Base-by-base conservation (phyloP, 2,329 filamentous ascomycete genomes). In the Pyricularia grisea region DNA sequence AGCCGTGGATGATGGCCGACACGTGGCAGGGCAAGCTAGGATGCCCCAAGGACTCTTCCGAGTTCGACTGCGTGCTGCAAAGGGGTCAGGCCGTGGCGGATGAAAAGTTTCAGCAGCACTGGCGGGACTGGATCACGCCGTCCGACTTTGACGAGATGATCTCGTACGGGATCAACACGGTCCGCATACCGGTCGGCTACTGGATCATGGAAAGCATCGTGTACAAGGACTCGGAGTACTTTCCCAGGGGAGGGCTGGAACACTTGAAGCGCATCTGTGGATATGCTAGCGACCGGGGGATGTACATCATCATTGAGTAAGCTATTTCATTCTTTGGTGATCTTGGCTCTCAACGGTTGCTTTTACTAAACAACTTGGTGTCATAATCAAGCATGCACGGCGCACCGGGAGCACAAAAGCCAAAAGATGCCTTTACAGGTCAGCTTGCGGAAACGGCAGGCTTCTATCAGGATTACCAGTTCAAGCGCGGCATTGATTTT, bases 401-500 rank as follows among this genome's bases (percentile, higher is more conserved):
- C 20, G 82, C 79, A 0, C 83, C 84, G 0, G 82, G 81, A 31
- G 83, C 83, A 0, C 84, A 86, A 72, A 76, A 79, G 14, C 72
- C 79, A 1, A 71, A 77, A 1, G 80, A 86, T 64, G 73, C 82
- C 0, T 83, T 83, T 71, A 85, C 83, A 2, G 84, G 83, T 75
- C 78, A 75, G 71, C 72, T 70, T 33, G 72, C 73, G 0, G 17
- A 67, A 4, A 69, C 72, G 0, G 72, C 85, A 0, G 84, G 84
- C 2, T 89, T 89, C 78, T 89, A 87, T 75, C 77, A 80, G 33
- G 79, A 82, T 70, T 84, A 83, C 73, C 81, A 89, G 75, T 89
- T 86, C 75, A 81, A 17, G 28, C 85, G 87, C 12, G 84, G 84
- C 2, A 74, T 82, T 69, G 74, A 81, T 67, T 88, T 87, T 77